These are phyloP conservation scores for Barnettozyma pratensis DNA, from an alignment of 805 yeast species.

Conservation along the genomic window DNA sequence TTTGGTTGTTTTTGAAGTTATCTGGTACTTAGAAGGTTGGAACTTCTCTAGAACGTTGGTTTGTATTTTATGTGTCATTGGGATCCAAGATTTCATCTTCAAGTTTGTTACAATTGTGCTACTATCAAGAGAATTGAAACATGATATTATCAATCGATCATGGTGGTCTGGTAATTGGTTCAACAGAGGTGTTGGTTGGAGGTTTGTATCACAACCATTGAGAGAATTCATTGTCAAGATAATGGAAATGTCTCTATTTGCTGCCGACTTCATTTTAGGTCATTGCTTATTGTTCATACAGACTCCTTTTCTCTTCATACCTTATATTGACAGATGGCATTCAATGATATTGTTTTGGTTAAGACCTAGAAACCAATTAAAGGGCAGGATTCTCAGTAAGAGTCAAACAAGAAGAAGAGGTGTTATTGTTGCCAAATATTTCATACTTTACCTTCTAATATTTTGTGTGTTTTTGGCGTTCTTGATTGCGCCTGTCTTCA, in stretches of 20 bases:
- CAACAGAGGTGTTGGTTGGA: conserved; percentile 57
- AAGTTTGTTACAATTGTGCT: conserved; percentile 43
- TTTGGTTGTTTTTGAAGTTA: conserved; percentile 50
- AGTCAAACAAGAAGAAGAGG: conserved; percentile 36
- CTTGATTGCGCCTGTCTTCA: conserved; percentile 45
- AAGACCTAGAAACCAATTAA: conserved; percentile 41
- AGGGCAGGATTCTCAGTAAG: conserved; percentile 32
- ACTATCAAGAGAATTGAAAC: conserved; percentile 58
- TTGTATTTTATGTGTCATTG: conserved; percentile 52
- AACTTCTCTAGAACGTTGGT: conserved; percentile 52
- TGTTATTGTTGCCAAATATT: conserved; percentile 39
- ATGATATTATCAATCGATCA: conserved; percentile 55
- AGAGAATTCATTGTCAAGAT: conserved; percentile 61
- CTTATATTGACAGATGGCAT: conserved; percentile 63
- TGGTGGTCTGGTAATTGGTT: conserved; percentile 83
- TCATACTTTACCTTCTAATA: conserved; percentile 39
- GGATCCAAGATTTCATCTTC: conserved; percentile 54
- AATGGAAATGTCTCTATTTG: conserved; percentile 63
- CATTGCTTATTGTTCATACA: conserved; percentile 55
- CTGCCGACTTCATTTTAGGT: conserved; percentile 56
- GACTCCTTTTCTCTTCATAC: conserved; percentile 56
- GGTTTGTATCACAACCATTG: conserved; percentile 53
- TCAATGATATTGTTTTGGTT: conserved; percentile 66
- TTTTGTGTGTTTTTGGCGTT: conserved; percentile 35
- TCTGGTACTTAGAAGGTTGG: conserved; percentile 69